A percentile compares a stretch with the other conserved stretches of the same genome.
phyloP scores from a whole-genome alignment of 140 eudicot genomes.

The Bidens hawaiensis region DNA sequence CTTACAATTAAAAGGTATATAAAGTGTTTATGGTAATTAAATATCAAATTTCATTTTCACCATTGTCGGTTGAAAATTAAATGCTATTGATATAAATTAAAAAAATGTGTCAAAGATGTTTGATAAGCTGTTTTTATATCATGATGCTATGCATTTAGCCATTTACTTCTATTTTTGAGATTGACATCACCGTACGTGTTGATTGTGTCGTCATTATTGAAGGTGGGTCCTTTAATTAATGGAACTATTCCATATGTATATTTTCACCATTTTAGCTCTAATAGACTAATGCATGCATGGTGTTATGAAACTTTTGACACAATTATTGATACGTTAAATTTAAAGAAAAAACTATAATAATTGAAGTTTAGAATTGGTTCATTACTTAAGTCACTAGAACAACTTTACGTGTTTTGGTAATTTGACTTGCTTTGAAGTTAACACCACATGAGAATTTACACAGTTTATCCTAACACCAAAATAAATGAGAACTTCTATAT shows the following conservation, averaged over 20 bases:
- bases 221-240: background rate
- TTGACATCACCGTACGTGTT: slow-evolving; percentile 4
- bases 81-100: background rate
- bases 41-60: background rate
- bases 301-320: background rate
- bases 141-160: slow-evolving; percentile 4
- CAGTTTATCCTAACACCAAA: too few relatives aligned
- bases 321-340: background rate
- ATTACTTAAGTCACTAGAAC: too few relatives aligned
- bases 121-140: slow-evolving; percentile 1
- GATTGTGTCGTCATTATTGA: background rate
- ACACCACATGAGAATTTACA: too few relatives aligned
- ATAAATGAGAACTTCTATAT: too few relatives aligned
- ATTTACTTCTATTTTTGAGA: slow-evolving; percentile 14
- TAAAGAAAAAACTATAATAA: background rate
- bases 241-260: background rate
- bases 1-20: background rate
- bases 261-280: background rate
- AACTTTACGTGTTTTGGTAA: too few relatives aligned
- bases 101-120: background rate
- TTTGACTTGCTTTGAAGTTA: too few relatives aligned
- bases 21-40: background rate
- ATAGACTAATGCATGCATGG: background rate
- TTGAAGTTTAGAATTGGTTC: background rate
- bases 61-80: background rate